Base-by-base conservation (phyloP, 1,284 basidiomycete species). In the Tilletiaria anomala region DNA sequence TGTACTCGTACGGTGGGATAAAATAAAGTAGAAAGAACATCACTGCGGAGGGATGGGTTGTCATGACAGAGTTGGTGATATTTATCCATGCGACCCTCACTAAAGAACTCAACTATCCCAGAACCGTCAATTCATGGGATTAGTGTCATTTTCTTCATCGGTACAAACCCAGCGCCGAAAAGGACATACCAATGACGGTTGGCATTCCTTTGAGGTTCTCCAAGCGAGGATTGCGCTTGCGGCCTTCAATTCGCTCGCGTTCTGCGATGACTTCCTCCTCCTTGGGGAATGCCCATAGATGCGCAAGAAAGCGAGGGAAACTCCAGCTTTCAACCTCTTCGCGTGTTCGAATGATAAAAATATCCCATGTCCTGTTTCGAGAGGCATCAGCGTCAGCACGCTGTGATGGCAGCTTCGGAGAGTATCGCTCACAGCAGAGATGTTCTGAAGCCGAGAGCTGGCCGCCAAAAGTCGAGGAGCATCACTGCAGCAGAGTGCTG, bases 331-430 rank as follows among this genome's bases (percentile, higher is more conserved):
- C 32, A 23, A 66, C 60, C 37, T 66, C 61, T 14, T 56, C 41
- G 16, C 40, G 19, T 20, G 52, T 38, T 18, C 63, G 57, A 37
- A 65, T 61, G 32, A 48, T 45, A 44, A 62, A 61, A 29, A 66
- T 55, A 42, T 66, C 63, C 61, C 61, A 66, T 16, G 57, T 50
- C n/a, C n/a, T n/a, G n/a, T n/a, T n/a, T n/a, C n/a, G n/a, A n/a
- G n/a, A n/a, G n/a, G n/a, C n/a, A n/a, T n/a, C n/a, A n/a, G n/a
- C n/a, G n/a, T n/a, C n/a, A n/a, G n/a, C n/a, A n/a, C n/a, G n/a
- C n/a, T n/a, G n/a, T n/a, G n/a, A n/a, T n/a, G n/a, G n/a, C n/a
- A n/a, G n/a, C n/a, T n/a, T n/a, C n/a, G n/a, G n/a, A n/a, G n/a
- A n/a, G n/a, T n/a, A n/a, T n/a, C n/a, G n/a, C n/a, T n/a, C n/a